Percentiles rank a stretch among this genome's conserved stretches.
phyloP scores from a whole-genome alignment of 2,329 filamentous ascomycete species.

The Phialemoniopsis sp. region DNA sequence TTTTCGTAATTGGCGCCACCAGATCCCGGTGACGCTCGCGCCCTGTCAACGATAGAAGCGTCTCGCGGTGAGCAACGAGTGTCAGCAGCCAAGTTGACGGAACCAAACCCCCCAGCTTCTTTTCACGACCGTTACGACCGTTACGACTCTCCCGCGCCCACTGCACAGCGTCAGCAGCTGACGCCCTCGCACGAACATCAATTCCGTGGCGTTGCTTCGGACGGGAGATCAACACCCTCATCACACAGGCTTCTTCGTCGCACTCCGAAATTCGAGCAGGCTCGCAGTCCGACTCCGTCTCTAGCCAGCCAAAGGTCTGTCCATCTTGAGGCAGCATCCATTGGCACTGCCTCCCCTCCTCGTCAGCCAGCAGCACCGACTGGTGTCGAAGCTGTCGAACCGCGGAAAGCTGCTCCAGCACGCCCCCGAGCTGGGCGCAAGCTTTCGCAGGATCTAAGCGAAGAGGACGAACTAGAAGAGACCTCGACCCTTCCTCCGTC shows the following conservation, averaged over 20 bases:
- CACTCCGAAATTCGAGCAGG: conserved; percentile 45
- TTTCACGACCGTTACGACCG: conserved; percentile 52
- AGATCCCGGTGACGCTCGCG: too few relatives aligned
- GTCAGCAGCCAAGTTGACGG: too few relatives aligned
- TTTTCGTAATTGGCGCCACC: too few relatives aligned
- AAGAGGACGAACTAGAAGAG: conserved; percentile 34
- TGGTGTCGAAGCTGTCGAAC: too few relatives aligned
- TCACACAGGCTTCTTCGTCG: conserved; percentile 45
- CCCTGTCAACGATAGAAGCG: too few relatives aligned
- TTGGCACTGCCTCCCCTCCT: conserved; percentile 41
- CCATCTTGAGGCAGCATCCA: conserved; percentile 41
- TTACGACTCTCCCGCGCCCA: conserved; percentile 39
- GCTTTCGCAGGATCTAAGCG: conserved; percentile 45
- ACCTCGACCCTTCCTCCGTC: conserved; percentile 26
- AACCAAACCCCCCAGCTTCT: too few relatives aligned
- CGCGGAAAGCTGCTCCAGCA: too few relatives aligned
- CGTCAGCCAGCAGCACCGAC: too few relatives aligned
- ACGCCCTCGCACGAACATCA: conserved; percentile 19
- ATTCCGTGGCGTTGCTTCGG: conserved; percentile 4
- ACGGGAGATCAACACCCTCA: conserved; percentile 39
- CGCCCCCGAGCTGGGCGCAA: conserved; percentile 23
- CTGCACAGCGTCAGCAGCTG: conserved; percentile 33
- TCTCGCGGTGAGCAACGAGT: too few relatives aligned
- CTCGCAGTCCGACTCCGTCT: conserved; percentile 29
- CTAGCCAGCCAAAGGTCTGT: conserved; percentile 27